Conservation (phyloP, 2,329 filamentous ascomycete species). For the Pseudocercospora musae region DNA sequence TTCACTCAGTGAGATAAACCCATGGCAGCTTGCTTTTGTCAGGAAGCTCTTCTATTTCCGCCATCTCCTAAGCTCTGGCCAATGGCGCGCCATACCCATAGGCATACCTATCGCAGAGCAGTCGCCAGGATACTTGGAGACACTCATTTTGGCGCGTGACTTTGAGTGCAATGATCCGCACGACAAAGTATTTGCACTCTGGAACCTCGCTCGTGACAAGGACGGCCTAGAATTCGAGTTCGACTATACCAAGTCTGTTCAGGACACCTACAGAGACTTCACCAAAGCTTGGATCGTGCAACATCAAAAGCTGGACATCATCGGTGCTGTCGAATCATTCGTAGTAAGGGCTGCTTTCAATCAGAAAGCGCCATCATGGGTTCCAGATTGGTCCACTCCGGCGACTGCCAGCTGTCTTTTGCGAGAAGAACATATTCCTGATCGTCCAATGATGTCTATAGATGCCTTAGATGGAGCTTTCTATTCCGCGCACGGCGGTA, state of each 20-base stretch:
- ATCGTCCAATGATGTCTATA: slow-evolving; percentile 80
- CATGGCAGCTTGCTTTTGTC: slow-evolving; percentile 2
- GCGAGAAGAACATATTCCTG: slow-evolving; percentile 9
- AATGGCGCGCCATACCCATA: background rate
- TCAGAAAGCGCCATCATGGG: slow-evolving; percentile 8
- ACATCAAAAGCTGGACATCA: slow-evolving; percentile 11
- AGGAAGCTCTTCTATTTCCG: slow-evolving; percentile 15
- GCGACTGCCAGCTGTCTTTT: slow-evolving; percentile 10
- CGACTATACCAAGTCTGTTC: slow-evolving; percentile 6
- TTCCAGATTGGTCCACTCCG: slow-evolving; percentile 9
- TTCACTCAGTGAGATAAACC: slow-evolving; percentile 1
- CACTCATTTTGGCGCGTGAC: slow-evolving; percentile 6
- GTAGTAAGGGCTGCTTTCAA: background rate
- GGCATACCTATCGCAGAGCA: background rate
- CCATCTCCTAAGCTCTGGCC: slow-evolving; percentile 2
- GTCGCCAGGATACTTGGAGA: slow-evolving; percentile 5
- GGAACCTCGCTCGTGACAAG: slow-evolving; percentile 12
- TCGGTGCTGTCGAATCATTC: slow-evolving; percentile 11
- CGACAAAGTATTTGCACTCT: slow-evolving; percentile 11
- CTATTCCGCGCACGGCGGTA: slow-evolving; percentile 12
- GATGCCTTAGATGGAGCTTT: slow-evolving; percentile 75
- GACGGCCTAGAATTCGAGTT: slow-evolving; percentile 4
- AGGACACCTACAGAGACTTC: slow-evolving; percentile 2
- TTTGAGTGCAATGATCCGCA: slow-evolving; percentile 10
- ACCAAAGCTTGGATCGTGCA: slow-evolving; percentile 9